phyloP scores from a whole-genome alignment of 1,139 yeast genomes.

The Hyphopichia fennica region DNA sequence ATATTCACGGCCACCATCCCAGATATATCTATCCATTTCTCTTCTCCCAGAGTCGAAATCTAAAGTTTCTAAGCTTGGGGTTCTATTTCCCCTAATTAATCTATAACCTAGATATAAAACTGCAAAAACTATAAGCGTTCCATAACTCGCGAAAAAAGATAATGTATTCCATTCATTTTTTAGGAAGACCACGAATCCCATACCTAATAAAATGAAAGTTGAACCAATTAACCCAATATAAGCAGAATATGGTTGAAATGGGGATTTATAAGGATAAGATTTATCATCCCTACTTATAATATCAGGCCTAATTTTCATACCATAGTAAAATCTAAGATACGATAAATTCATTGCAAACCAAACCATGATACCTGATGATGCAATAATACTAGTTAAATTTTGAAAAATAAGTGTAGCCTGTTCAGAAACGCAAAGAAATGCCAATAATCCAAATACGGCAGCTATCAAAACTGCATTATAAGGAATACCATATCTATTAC shows the following conservation, averaged over 20 bases:
- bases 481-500: constrained; percentile 71
- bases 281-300: constrained; percentile 62
- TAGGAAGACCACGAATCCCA: constrained; percentile 72
- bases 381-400: constrained; percentile 61
- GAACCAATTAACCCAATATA: constrained; percentile 64
- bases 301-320: constrained; percentile 63
- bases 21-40: constrained; percentile 66
- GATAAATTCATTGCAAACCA: constrained; percentile 85
- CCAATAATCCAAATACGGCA: constrained; percentile 58
- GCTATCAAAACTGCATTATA: constrained; percentile 66
- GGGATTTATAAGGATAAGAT: constrained; percentile 75
- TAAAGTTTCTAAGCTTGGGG: constrained; percentile 62
- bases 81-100: constrained; percentile 52
- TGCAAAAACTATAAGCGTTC: constrained; percentile 57
- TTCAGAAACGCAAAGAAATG: constrained; percentile 59
- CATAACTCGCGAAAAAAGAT: constrained; percentile 68
- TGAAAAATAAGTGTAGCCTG: constrained; percentile 66
- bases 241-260: constrained; percentile 76
- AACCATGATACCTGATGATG: constrained; percentile 70
- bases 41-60: constrained; percentile 80
- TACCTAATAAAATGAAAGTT: constrained; percentile 52
- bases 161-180: constrained; percentile 60
- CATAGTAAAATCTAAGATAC: constrained; percentile 68
- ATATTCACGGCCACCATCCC: constrained; percentile 64
- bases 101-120: constrained; percentile 58